A percentile compares a stretch with the other conserved stretches of the same genome.
Evolutionary conservation across 2,329 filamentous ascomycete genomes (phyloP).

Genomic region (Aspergillus sojae): DNA sequence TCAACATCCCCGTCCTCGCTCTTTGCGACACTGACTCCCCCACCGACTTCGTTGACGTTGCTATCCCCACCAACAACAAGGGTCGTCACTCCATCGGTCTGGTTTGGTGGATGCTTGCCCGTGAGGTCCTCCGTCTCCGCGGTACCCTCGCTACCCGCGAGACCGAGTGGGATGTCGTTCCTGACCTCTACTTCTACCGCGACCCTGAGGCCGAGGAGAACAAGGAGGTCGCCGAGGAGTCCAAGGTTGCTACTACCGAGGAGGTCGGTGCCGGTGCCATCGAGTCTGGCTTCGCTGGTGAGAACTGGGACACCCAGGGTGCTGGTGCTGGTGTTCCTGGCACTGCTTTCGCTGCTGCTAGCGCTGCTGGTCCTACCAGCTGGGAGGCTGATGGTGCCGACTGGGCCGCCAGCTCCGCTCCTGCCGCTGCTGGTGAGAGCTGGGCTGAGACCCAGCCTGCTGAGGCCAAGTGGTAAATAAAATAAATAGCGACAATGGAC

Average conservation of each 20-base stretch:
- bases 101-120: constrained; percentile 99
- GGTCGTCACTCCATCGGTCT: constrained; percentile 98
- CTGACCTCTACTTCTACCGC: constrained; percentile 99
- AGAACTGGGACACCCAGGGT: constrained; percentile 81
- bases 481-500: constrained; percentile 27
- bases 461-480: constrained; percentile 46
- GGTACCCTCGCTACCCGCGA: constrained; percentile 96
- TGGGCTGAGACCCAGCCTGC: constrained; percentile 45
- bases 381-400: constrained; percentile 63
- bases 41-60: constrained; percentile 99
- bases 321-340: constrained; percentile 64
- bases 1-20: constrained; percentile 99
- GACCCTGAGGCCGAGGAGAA: constrained; percentile 99
- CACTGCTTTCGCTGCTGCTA: constrained; percentile 68
- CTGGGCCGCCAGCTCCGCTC: constrained; percentile 54
- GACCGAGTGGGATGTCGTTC: constrained; percentile 98
- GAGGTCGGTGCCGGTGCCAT: constrained; percentile 80
- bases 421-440: constrained; percentile 39
- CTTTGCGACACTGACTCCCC: constrained; percentile 99
- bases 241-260: constrained; percentile 79
- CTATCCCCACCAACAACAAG: constrained; percentile 99
- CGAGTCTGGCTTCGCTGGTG: constrained; percentile 73
- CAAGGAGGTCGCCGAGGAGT: constrained; percentile 84
- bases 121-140: constrained; percentile 98
- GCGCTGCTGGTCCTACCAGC: constrained; percentile 66